phyloP scores from a whole-genome alignment of 176 grass and related monocot species.

The Avena eriantha region DNA sequence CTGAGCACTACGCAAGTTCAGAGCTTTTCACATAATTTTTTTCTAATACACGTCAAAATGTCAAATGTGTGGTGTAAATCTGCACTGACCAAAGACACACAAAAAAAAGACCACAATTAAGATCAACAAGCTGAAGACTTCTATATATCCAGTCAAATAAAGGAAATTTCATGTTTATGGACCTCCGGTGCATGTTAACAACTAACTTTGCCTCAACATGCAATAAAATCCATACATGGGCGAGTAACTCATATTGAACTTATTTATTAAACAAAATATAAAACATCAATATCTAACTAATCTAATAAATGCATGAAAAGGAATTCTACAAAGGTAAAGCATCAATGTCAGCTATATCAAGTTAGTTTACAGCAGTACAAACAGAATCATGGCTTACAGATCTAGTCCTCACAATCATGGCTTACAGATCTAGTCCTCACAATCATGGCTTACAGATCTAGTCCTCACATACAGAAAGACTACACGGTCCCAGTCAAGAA shows the following conservation, averaged over 20 bases:
- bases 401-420: background rate
- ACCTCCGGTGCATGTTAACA: background rate
- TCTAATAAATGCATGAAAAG: constrained; percentile 2
- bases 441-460: too few species aligned
- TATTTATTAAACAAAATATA: background rate
- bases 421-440: too few species aligned
- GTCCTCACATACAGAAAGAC: background rate
- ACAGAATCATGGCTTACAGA: background rate
- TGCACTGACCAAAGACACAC: background rate
- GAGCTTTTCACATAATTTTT: background rate
- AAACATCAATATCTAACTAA: constrained; percentile 15
- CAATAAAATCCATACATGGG: background rate
- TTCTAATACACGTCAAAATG: background rate
- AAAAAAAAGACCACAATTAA: background rate
- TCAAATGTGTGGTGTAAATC: background rate
- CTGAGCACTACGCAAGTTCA: background rate
- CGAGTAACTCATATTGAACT: background rate
- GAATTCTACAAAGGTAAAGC: background rate
- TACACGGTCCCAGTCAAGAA: background rate
- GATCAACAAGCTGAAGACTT: background rate
- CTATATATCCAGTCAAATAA: background rate
- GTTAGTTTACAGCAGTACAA: background rate
- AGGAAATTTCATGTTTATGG: background rate
- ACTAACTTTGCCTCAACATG: background rate
- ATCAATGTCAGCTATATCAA: background rate